A percentile compares a stretch with the other conserved stretches of the same genome.
These are phyloP conservation scores for Thermochaetoides dissita DNA, from an alignment of 2,329 filamentous ascomycete species.

Conservation along the genomic window DNA sequence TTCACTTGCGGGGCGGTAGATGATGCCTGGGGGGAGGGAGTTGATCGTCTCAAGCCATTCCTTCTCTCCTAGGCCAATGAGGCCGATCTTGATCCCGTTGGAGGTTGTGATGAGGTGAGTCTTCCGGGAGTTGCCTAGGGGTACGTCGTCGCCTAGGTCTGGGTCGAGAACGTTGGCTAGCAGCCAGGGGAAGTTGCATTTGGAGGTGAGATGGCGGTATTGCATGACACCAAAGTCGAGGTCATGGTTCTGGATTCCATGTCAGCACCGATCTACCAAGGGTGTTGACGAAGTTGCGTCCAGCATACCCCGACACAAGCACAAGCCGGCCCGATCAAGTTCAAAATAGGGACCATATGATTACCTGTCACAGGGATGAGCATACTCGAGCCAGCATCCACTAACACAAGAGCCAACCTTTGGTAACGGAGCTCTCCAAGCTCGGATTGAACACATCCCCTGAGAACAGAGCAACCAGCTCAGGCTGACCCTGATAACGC, in stretches of 20 bases:
- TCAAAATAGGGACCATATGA: constrained; percentile 81
- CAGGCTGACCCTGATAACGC: constrained; percentile 47
- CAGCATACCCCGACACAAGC: constrained; percentile 63
- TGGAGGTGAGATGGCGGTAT: constrained; percentile 55
- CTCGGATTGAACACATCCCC: constrained; percentile 89
- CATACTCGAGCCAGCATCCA: background rate
- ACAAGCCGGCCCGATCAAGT: constrained; percentile 60
- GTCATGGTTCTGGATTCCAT: constrained; percentile 60
- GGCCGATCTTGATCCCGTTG: constrained; percentile 72
- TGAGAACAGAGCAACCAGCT: constrained; percentile 68
- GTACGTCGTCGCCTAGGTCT: constrained; percentile 57
- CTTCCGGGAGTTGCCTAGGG: constrained; percentile 61
- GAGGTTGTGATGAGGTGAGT: constrained; percentile 66
- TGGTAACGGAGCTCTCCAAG: constrained; percentile 76
- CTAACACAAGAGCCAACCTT: constrained; percentile 38
- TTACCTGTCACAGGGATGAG: constrained; percentile 31
- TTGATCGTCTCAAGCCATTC: constrained; percentile 90
- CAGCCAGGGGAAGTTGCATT: constrained; percentile 80
- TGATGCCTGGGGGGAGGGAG: constrained; percentile 63
- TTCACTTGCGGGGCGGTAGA: constrained; percentile 65
- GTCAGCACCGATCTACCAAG: constrained; percentile 3
- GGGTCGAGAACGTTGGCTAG: constrained; percentile 80
- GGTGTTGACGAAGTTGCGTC: constrained; percentile 12
- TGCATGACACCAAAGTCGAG: constrained; percentile 81
- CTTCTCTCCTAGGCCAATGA: constrained; percentile 73